Base-by-base conservation (phyloP, 1,284 basidiomycete genomes). In the Chalciporus piperatoides region DNA sequence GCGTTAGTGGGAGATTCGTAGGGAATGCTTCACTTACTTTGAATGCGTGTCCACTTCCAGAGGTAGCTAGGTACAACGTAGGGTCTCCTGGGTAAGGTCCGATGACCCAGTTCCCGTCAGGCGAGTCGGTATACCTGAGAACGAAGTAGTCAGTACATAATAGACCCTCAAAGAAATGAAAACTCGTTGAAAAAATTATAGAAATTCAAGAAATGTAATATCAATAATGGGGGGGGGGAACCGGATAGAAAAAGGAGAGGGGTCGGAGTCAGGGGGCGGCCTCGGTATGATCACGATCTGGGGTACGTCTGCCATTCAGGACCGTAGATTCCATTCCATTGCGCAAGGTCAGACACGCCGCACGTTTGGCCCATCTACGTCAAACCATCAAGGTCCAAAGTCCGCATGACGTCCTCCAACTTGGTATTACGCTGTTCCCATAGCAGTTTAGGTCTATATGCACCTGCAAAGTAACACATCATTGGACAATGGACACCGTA, bases 11-110 rank as follows among this genome's bases (percentile, higher is more conserved):
- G 30, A 9, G n/a, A 25, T 27, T 21, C 3, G 10, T 25, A 17
- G 35, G 40, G n/a, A 44, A 3, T 3, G 36, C 14, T 1, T 12
- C 2, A 58, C 63, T 48, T 49, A 83, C 88, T 76, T 92, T 93
- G 74, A 82, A 92, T 0, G 81, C 90, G 67, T 93, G 90, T 0
- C 90, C 90, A 56, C 83, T 87, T 6, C 85, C 90, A 12, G 78
- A 85, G 0, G 88, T 90, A 4, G 88, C 90, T 15, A 92, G 65
- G 43, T 89, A 63, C 14, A 93, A 59, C 1, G 76, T 75, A 9
- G 72, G 60, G 59, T 87, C 77, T 6, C 65, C 61, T 1, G 85
- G 81, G 52, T 83, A 76, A 39, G 68, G 74, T 30, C 89, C 86
- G 54, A 93, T 88, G 33, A 92, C 72, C 85, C 87, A 93, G 67